Evolutionary conservation across 352 stramenopile genomes (phyloP).

Genomic region (Phytophthora foliorum): DNA sequence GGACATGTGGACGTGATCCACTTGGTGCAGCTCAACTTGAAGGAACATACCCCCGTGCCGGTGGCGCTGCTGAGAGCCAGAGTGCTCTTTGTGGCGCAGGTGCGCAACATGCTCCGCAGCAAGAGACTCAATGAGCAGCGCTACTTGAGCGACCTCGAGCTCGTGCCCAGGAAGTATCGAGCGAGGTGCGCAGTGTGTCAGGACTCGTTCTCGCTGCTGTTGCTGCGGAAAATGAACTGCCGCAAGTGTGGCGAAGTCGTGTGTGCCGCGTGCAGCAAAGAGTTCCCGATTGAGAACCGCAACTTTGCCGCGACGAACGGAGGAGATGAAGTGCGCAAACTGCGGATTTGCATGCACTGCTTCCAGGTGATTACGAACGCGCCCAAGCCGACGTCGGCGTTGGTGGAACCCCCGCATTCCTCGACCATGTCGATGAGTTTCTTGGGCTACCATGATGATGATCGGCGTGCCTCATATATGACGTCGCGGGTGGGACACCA

Average conservation of each 20-base stretch:
- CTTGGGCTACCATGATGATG: constrained; percentile 76
- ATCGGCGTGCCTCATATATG: constrained; percentile 65
- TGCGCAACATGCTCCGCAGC: constrained; percentile 72
- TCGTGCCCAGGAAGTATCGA: constrained; percentile 87
- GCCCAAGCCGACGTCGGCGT: constrained; percentile 53
- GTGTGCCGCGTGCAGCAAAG: constrained; percentile 87
- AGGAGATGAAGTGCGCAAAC: constrained; percentile 65
- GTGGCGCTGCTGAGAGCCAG: constrained; percentile 49
- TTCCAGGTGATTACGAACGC: constrained; percentile 84
- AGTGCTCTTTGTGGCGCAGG: constrained; percentile 58
- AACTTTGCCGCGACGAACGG: constrained; percentile 54
- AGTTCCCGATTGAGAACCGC: constrained; percentile 73
- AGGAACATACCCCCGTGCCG: constrained; percentile 68
- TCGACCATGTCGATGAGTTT: constrained; percentile 71
- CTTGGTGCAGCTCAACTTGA: constrained; percentile 86
- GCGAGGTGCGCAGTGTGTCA: constrained; percentile 79
- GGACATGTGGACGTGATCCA: constrained; percentile 87
- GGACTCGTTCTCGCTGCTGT: constrained; percentile 86
- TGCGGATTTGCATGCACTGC: constrained; percentile 90
- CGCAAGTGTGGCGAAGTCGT: constrained; percentile 91
- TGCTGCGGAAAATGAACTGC: constrained; percentile 88
- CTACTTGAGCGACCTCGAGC: constrained; percentile 83
- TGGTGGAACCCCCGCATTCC: constrained; percentile 60
- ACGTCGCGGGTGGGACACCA: constrained; percentile 44
- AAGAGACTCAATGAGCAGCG: constrained; percentile 86